Evolutionary conservation across 1,139 yeast genomes (phyloP), one percentile per base, ranked within the genome.

Genomic region (Hansenula lynferdii): DNA sequence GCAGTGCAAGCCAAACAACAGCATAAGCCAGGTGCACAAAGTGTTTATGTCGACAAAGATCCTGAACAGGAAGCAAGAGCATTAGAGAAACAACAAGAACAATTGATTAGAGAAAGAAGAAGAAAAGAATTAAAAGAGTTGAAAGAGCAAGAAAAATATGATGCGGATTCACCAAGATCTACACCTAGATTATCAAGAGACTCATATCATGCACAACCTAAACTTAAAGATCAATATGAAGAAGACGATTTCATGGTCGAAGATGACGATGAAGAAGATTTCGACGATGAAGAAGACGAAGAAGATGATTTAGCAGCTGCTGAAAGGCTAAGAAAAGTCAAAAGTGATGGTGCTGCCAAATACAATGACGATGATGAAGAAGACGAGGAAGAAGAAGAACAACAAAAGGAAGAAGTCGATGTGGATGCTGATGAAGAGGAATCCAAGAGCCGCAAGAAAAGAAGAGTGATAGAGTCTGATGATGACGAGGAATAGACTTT

Each of bases 21-120:
- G 53, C 65, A 70, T 47, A 82, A 74, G 47, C 63, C 67, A 31
- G 69, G 70, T 26, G 79, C 80, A 32, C 80, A 81, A 43, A 82
- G 85, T 32, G 80, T 87, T 21, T 80, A 85, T 34, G 85, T 96
- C 3, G 76, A 77, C 21, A 84, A 78, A 44, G 98, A 92, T 65
- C 98, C 98, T 2, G 86, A 87, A 58, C 69, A 82, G 60, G 80
- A 81, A 49, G 90, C 89, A 55, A 77, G 85, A 54, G 79, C 79
- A 51, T 80, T 90, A 25, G 96, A 87, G 58, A 85, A 79, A 62
- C 80, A 78, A 45, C 95, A 84, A 53, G 77, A 79, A 50, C 78
- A 85, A 63, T 70, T 80, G 44, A 65, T 76, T 56, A 76, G 84
- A 61, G 76, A 82, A 61, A 75, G 80, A 69, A 70, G 90, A 67